Evolutionary conservation across 345 rosid species (phyloP).

Genomic region (Psidium guajava): DNA sequence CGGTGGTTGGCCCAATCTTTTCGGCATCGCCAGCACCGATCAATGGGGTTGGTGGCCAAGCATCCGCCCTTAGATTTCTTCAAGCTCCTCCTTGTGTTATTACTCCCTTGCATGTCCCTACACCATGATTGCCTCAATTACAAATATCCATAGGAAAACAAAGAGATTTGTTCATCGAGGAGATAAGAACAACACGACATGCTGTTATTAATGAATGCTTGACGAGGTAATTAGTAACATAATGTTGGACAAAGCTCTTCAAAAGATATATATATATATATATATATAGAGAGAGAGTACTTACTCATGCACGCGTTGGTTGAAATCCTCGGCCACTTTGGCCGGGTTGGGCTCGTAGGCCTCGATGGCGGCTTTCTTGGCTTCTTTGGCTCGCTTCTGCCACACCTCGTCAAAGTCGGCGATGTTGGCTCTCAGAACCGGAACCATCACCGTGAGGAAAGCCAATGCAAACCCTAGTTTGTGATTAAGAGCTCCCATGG

Average conservation of each 20-base stretch:
- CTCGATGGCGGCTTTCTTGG: conserved; percentile 12
- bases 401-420: conserved; percentile 24
- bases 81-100: conserved; percentile 45
- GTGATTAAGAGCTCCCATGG: not conserved
- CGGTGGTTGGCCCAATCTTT: conserved; percentile 42
- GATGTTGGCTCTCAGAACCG: conserved; percentile 12
- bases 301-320: conserved; percentile 12
- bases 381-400: conserved; percentile 21
- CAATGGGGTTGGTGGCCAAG: conserved; percentile 71
- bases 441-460: conserved; percentile 10
- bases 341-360: conserved; percentile 19
- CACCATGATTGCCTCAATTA: conserved; percentile 2
- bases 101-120: conserved; percentile 1
- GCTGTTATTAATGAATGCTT: not conserved
- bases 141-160: not conserved
- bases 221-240: not conserved
- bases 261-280: too few relatives aligned
- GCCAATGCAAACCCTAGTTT: conserved; percentile 3
- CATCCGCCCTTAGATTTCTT: conserved; percentile 19
- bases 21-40: conserved; percentile 78
- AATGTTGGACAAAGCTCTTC: too few relatives aligned
- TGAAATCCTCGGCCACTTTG: conserved; percentile 8
- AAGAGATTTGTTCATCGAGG: not conserved
- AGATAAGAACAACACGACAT: not conserved
- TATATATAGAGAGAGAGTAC: not conserved